Percentiles rank a stretch among this genome's conserved stretches.
Evolutionary conservation across 164 flowering plant species (phyloP).

Genomic region (Chimonanthus salicifolius): DNA sequence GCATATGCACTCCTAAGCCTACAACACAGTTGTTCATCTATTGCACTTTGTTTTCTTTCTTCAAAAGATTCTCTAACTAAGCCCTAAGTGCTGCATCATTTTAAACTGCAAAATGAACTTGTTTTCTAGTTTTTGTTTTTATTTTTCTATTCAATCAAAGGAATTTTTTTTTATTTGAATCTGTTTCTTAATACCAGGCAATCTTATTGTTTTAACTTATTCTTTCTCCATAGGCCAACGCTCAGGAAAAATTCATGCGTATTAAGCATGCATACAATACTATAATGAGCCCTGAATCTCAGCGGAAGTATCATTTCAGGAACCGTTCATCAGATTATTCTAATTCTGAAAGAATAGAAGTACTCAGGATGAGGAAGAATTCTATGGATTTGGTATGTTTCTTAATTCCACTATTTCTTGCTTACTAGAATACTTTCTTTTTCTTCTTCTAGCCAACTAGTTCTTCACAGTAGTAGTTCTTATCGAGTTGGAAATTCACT

Average conservation of each 20-base stretch:
- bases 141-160: no score
- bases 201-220: background rate
- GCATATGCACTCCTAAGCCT: no score
- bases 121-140: no score
- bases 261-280: conserved; percentile 93
- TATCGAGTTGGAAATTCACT: no score
- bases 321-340: conserved; percentile 37
- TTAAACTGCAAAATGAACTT: no score
- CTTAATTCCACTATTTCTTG: background rate
- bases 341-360: conserved; percentile 36
- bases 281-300: conserved; percentile 59
- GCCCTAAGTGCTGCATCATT: no score
- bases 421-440: background rate
- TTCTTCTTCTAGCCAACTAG: background rate
- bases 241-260: conserved; percentile 89
- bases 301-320: conserved; percentile 42
- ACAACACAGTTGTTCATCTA: no score
- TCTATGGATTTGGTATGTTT: conserved; percentile 76
- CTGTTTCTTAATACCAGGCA: background rate
- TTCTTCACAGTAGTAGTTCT: background rate
- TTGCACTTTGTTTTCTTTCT: no score
- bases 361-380: conserved; percentile 64
- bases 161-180: background rate
- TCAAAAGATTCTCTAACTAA: no score
- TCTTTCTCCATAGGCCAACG: conserved; percentile 49